Evolutionary conservation across 805 yeast species (phyloP).

Genomic region (Kregervanrija fluxuum): DNA sequence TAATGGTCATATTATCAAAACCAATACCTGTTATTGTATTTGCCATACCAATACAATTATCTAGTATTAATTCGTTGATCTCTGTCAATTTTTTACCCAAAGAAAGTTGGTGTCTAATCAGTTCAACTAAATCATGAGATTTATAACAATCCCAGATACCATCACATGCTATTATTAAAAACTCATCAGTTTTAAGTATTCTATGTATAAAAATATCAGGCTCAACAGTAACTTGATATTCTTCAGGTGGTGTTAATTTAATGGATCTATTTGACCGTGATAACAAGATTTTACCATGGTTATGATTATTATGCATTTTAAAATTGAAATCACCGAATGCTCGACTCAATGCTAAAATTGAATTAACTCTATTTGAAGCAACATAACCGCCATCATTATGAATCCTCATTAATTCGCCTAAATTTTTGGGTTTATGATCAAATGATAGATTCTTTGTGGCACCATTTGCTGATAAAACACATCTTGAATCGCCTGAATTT

Average conservation of each 20-base stretch:
- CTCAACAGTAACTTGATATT: conserved; percentile 71
- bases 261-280: conserved; percentile 16
- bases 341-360: conserved; percentile 49
- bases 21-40: conserved; percentile 72
- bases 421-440: conserved; percentile 57
- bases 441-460: conserved; percentile 52
- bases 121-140: conserved; percentile 44
- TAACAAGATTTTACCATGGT: conserved; percentile 17
- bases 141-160: conserved; percentile 76
- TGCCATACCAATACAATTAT: conserved; percentile 64
- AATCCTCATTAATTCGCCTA: conserved; percentile 51
- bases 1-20: conserved; percentile 73
- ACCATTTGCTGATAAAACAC: conserved; percentile 49
- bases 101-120: conserved; percentile 51
- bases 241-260: conserved; percentile 47
- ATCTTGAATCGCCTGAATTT: conserved; percentile 73
- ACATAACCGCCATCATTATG: conserved; percentile 55
- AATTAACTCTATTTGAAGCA: conserved; percentile 53
- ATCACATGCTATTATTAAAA: conserved; percentile 70
- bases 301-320: conserved; percentile 29
- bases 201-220: conserved; percentile 65
- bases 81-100: conserved; percentile 52
- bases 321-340: conserved; percentile 64
- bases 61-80: conserved; percentile 52
- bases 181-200: conserved; percentile 46